phyloP scores from a whole-genome alignment of 75 land plant genomes.

The Pinus tabuliformis region DNA sequence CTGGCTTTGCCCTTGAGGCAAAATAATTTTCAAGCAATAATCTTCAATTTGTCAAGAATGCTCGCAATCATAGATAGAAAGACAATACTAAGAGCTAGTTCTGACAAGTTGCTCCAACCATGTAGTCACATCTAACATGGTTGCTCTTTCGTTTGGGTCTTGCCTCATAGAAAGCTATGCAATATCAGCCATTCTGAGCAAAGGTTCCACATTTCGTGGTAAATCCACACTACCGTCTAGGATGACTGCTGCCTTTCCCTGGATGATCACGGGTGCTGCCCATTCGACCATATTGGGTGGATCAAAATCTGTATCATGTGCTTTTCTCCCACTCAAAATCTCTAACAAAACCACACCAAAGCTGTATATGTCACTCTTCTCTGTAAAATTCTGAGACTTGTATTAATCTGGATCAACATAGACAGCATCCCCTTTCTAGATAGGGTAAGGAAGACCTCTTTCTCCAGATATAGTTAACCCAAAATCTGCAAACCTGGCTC shows the following conservation, averaged over 20 bases:
- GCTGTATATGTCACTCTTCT: conserved; percentile 53
- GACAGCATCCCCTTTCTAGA: conserved; percentile 9
- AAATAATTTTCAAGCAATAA: neutral
- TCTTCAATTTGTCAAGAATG: neutral
- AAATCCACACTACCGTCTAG: conserved; percentile 38
- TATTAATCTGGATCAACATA: conserved; percentile 26
- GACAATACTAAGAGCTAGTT: conserved; percentile 16
- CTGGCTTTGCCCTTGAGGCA: neutral
- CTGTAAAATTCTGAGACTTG: conserved; percentile 15
- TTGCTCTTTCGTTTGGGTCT: conserved; percentile 45
- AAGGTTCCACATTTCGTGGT: conserved; percentile 54
- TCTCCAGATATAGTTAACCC: conserved; percentile 38
- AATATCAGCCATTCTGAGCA: conserved; percentile 49
- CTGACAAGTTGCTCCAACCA: conserved; percentile 52
- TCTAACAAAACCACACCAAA: conserved; percentile 70
- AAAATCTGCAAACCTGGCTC: conserved; percentile 62
- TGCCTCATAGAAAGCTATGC: conserved; percentile 42
- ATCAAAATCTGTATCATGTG: conserved; percentile 41
- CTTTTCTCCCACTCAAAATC: conserved; percentile 70
- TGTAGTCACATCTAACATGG: conserved; percentile 39
- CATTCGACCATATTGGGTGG: conserved; percentile 71
- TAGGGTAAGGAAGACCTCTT: conserved; percentile 20
- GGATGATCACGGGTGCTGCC: conserved; percentile 67
- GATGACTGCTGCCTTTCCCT: conserved; percentile 47
- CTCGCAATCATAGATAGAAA: neutral